A percentile compares a stretch with the other conserved stretches of the same genome.
phyloP scores from a whole-genome alignment of 495 filamentous ascomycete species.

The Aspergillus biplanus region DNA sequence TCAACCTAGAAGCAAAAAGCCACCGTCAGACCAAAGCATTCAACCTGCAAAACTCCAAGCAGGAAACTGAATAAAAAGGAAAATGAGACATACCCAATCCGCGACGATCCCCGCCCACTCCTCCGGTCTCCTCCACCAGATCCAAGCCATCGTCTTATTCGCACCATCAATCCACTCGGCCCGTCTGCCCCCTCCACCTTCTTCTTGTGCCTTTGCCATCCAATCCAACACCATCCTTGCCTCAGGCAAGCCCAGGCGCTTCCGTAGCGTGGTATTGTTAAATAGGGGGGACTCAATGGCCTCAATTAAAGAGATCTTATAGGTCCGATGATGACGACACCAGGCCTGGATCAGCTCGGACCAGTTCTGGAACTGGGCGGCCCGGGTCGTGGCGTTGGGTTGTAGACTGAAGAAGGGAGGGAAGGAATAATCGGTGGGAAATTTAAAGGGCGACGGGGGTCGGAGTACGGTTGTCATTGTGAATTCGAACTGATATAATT shows the following conservation, averaged over 20 bases:
- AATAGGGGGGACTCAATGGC: slow-evolving; percentile 63
- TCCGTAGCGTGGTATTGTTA: slow-evolving; percentile 53
- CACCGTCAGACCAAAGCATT: too few relatives aligned
- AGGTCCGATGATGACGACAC: slow-evolving; percentile 75
- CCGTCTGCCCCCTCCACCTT: slow-evolving; percentile 56
- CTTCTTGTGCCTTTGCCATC: slow-evolving; percentile 68
- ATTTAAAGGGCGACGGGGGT: slow-evolving; percentile 11
- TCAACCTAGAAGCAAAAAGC: slow-evolving; percentile 55
- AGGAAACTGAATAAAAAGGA: slow-evolving; percentile 19
- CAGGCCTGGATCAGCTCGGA: slow-evolving; percentile 81
- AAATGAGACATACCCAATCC: slow-evolving; percentile 56
- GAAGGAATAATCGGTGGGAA: slow-evolving; percentile 11
- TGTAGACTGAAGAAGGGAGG: slow-evolving; percentile 65
- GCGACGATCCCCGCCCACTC: slow-evolving; percentile 71
- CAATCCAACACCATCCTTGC: slow-evolving; percentile 70
- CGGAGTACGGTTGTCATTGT: slow-evolving; percentile 1
- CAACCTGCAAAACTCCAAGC: too few relatives aligned
- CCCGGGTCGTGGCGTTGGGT: slow-evolving; percentile 73
- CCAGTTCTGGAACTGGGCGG: slow-evolving; percentile 83
- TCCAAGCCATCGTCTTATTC: slow-evolving; percentile 53
- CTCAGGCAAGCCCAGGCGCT: slow-evolving; percentile 63
- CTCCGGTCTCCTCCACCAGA: slow-evolving; percentile 72
- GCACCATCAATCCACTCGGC: slow-evolving; percentile 68
- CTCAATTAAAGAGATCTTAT: slow-evolving; percentile 67
- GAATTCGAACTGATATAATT: neutral